Evolutionary conservation across 106 monocot genomes (phyloP), one percentile per base, ranked within the genome.

Genomic region (Posidonia australis): DNA sequence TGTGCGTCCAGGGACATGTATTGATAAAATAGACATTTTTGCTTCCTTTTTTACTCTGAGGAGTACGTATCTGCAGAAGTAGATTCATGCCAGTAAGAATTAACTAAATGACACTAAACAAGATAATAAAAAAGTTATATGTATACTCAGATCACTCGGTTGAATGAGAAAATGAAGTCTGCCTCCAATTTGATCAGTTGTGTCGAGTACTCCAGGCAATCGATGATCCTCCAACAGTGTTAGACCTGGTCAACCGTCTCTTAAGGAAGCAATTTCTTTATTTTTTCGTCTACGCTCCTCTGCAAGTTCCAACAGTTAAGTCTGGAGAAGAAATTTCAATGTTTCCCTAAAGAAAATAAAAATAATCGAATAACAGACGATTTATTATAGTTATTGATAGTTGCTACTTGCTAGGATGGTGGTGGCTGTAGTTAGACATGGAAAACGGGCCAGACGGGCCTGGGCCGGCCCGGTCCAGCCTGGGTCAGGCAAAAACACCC

Each of bases 251-350:
- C 10, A 1, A n/a, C 1, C 1, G 48, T 1, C n/a, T 49, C 54
- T 46, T 13, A 16, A 45, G 58, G 29, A 46, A 56, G 58, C 20
- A 60, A 24, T 32, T 67, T 14, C 44, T 63, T 72, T 18, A 58
- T 12, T 71, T 27, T 76, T 57, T 63, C 26, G 22, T 86, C 79
- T 25, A 82, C 65, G 58, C 72, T 49, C 67, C 54, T 72, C 83
- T 87, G 70, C 76, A 78, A 78, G 24, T 48, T 68, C 19, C 36
- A 68, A 66, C 4, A 36, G 1, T 42, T 11, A n/a, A 23, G 22
- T 25, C 22, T 23, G 24, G 9, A 53, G 42, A 13, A 13, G n/a
- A 66, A 6, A 23, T 2, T 53, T 18, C 13, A 43, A 41, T 0
- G 1, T 31, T 31, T 9, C 4, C 20, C 20, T 14, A 0, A 52